phyloP scores from a whole-genome alignment of 331 rosid species.

The Prunus yedoensis region DNA sequence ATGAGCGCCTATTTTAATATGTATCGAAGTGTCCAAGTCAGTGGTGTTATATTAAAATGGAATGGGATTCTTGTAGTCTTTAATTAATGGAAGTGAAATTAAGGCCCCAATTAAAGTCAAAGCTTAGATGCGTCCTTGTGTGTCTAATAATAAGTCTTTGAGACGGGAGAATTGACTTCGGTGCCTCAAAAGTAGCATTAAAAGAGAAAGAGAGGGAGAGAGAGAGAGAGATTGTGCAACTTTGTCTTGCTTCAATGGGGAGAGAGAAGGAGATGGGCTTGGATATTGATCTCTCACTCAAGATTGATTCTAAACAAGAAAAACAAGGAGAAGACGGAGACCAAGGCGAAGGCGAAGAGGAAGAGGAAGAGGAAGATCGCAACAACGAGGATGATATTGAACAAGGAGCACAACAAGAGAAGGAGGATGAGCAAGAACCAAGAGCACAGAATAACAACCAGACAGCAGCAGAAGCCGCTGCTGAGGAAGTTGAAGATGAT shows the following conservation, averaged over 20 bases:
- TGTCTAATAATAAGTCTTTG: conserved; percentile 45
- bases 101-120: conserved; percentile 61
- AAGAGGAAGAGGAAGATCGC: not conserved
- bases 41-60: conserved; percentile 7
- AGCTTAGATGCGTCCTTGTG: conserved; percentile 68
- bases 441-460: conserved; percentile 22
- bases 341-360: conserved; percentile 3
- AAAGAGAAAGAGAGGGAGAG: conserved; percentile 13
- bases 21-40: conserved; percentile 11
- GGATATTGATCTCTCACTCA: conserved; percentile 74
- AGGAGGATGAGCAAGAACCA: not conserved
- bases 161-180: conserved; percentile 79
- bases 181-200: conserved; percentile 72
- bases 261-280: conserved; percentile 32
- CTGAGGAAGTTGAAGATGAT: conserved; percentile 48
- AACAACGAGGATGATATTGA: not conserved
- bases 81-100: conserved; percentile 20
- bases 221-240: conserved; percentile 19
- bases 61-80: conserved; percentile 1
- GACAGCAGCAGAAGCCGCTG: conserved; percentile 15
- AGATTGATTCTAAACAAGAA: conserved; percentile 39
- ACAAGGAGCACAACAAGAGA: not conserved
- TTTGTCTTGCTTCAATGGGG: conserved; percentile 36
- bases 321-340: conserved; percentile 6
- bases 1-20: conserved; percentile 8